A percentile compares a stretch with the other conserved stretches of the same genome.
Evolutionary conservation across 306 rosid genomes (phyloP).

Genomic region (Acmispon strigosus): DNA sequence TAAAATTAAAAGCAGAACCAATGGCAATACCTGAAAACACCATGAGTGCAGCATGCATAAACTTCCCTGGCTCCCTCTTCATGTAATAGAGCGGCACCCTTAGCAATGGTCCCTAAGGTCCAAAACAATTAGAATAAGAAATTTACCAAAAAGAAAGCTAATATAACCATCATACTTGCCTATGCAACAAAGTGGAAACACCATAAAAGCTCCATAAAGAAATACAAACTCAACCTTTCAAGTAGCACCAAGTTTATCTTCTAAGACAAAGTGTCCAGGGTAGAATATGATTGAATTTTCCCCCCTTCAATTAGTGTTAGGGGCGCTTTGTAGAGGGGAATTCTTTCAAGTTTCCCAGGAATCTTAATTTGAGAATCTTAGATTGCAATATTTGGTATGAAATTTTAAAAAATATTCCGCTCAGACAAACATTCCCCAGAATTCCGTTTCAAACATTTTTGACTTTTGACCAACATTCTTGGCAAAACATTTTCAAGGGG

Average conservation of each 20-base stretch:
- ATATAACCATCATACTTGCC: background rate
- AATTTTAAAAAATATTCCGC: too few relatives aligned
- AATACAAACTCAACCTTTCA: too few relatives aligned
- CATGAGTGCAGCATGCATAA: constrained; percentile 95
- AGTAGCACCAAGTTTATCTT: too few relatives aligned
- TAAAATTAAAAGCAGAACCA: background rate
- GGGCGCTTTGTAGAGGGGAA: background rate
- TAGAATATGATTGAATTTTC: background rate
- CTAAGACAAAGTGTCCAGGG: too few relatives aligned
- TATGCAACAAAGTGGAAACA: background rate
- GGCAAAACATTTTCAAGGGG: too few relatives aligned
- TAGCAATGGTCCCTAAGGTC: constrained; percentile 73
- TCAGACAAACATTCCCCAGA: too few relatives aligned
- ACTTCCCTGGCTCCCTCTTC: constrained; percentile 98
- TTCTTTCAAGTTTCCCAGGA: too few relatives aligned
- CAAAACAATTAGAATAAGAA: background rate
- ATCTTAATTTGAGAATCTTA: too few relatives aligned
- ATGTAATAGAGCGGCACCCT: constrained; percentile 88
- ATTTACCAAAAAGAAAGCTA: background rate
- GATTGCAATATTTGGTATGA: too few relatives aligned
- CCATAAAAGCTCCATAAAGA: background rate
- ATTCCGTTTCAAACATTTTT: too few relatives aligned
- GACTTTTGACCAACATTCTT: too few relatives aligned
- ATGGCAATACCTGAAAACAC: constrained; percentile 75
- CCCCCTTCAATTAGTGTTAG: too few relatives aligned